Conservation (phyloP, 73 alveolate genomes). For the Paramecium caudatum region DNA sequence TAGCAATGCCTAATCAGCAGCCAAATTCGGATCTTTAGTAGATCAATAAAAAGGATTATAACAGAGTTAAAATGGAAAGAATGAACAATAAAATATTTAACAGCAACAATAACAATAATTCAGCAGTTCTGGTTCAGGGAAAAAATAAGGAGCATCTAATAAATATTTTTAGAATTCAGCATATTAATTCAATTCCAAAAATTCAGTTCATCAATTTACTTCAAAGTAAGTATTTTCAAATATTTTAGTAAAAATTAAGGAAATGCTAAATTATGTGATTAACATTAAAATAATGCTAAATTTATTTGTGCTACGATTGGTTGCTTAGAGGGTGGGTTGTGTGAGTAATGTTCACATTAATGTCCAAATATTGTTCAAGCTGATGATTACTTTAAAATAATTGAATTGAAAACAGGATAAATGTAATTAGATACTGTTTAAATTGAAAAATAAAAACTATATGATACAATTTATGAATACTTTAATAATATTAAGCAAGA, state of each 20-base stretch:
- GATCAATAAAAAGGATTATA: slow-evolving; percentile 17
- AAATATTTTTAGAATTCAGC: slow-evolving; percentile 7
- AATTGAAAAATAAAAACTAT: neutral
- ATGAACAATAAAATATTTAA: neutral
- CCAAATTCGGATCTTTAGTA: neutral
- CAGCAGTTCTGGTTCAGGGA: slow-evolving; percentile 21
- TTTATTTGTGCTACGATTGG: slow-evolving; percentile 43
- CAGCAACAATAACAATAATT: neutral
- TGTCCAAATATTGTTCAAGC: slow-evolving; percentile 26
- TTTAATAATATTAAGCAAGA: neutral
- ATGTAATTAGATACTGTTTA: neutral
- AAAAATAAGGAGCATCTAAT: slow-evolving; percentile 8
- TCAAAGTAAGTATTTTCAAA: no score
- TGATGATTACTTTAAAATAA: neutral
- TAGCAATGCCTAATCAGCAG: neutral
- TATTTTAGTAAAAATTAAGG: no score
- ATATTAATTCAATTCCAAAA: neutral
- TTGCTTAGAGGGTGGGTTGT: slow-evolving; percentile 14
- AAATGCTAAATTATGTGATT: neutral
- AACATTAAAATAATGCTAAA: neutral
- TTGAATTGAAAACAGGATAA: neutral
- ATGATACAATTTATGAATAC: neutral
- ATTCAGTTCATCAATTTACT: neutral
- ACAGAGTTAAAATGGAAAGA: neutral
- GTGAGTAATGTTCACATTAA: slow-evolving; percentile 50